These are phyloP conservation scores for Curvularia eragrostidis DNA, from an alignment of 2,329 filamentous ascomycete genomes.

Conservation along the genomic window DNA sequence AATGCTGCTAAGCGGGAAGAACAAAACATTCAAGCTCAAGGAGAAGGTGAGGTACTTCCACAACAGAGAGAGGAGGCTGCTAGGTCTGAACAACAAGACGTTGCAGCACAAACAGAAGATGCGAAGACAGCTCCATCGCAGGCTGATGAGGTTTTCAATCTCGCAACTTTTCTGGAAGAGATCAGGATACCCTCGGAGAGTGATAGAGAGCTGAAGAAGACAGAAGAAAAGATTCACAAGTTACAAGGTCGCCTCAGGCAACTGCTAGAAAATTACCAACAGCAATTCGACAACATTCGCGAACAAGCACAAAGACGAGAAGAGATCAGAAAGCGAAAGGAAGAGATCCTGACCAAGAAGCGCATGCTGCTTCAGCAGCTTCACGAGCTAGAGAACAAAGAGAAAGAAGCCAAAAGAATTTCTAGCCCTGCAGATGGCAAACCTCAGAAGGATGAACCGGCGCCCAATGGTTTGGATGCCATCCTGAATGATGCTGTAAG, in stretches of 20 bases:
- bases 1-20: neutral
- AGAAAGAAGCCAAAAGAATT: neutral
- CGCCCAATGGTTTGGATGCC: neutral
- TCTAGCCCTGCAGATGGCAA: neutral
- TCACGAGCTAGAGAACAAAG: neutral
- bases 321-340: constrained; percentile 2
- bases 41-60: neutral
- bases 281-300: neutral
- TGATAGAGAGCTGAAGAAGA: neutral
- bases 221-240: constrained; percentile 3
- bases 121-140: neutral
- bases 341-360: neutral
- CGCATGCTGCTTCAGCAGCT: constrained; percentile 4
- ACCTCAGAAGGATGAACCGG: neutral
- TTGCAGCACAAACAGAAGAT: neutral
- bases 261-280: neutral
- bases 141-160: neutral
- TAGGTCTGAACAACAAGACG: neutral
- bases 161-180: constrained; percentile 1
- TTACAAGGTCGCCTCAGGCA: neutral
- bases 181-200: neutral
- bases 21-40: too few species aligned
- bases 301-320: neutral
- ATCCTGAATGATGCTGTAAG: constrained; percentile 9
- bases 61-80: neutral